Conservation (phyloP, 164 flowering plant species). For the Dillenia turbinata region DNA sequence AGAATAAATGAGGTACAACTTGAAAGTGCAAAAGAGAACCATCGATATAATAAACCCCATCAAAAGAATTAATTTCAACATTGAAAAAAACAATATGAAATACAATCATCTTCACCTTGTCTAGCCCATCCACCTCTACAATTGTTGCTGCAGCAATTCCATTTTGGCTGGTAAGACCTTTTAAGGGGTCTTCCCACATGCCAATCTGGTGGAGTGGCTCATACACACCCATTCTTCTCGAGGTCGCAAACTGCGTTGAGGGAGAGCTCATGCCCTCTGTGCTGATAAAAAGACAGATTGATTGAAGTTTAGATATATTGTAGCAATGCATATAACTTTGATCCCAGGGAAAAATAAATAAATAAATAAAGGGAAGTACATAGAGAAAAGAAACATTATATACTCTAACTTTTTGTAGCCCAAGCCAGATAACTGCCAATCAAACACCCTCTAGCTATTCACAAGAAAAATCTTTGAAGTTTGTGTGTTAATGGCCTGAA, state of each 20-base stretch:
- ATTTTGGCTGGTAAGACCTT: slow-evolving; percentile 37
- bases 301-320: too few species aligned
- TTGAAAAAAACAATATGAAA: slow-evolving; percentile 6
- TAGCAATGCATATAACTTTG: too few species aligned
- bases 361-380: too few species aligned
- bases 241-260: slow-evolving; percentile 59
- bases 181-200: slow-evolving; percentile 73
- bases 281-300: slow-evolving; percentile 6
- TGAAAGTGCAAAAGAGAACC: neutral
- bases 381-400: too few species aligned
- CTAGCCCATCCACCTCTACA: slow-evolving; percentile 45
- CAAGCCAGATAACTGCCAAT: too few species aligned
- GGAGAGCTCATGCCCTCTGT: slow-evolving; percentile 61
- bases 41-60: neutral
- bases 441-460: too few species aligned
- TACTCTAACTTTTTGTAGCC: too few species aligned
- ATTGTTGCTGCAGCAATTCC: slow-evolving; percentile 32
- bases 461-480: too few species aligned
- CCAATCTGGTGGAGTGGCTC: slow-evolving; percentile 68
- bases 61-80: neutral
- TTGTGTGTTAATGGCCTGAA: too few species aligned
- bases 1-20: too few species aligned
- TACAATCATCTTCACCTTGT: slow-evolving; percentile 44
- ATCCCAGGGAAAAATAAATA: too few species aligned
- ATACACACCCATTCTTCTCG: slow-evolving; percentile 65